Conservation (phyloP, 805 yeast species). For the Candida silvicultrix region DNA sequence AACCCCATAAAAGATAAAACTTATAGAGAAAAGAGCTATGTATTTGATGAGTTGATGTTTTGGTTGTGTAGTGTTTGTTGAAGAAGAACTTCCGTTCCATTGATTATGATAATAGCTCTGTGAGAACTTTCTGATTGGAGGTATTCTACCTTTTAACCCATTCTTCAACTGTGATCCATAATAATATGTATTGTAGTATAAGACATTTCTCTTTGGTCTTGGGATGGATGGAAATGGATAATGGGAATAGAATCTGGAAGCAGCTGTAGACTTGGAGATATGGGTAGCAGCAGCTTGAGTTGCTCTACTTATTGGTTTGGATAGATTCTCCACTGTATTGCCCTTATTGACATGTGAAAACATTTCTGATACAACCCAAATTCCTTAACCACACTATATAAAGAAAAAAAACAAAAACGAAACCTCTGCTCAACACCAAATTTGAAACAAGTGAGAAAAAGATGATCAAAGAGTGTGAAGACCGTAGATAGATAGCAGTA, state of each 20-base stretch:
- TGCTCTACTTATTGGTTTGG: conserved; percentile 4
- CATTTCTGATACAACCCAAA: conserved; percentile 4
- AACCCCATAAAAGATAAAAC: conserved; percentile 22
- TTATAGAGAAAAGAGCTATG: conserved; percentile 22
- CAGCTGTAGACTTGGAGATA: conserved; percentile 2
- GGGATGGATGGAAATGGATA: conserved; percentile 49
- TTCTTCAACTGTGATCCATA: conserved; percentile 29
- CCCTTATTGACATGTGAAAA: conserved; percentile 17
- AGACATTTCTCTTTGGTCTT: conserved; percentile 46
- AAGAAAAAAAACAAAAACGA: neutral
- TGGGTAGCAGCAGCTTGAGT: conserved; percentile 2
- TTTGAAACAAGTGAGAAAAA: neutral
- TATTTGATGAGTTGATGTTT: conserved; percentile 20
- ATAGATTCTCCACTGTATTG: conserved; percentile 4
- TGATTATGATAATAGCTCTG: conserved; percentile 13
- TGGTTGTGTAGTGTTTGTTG: conserved; percentile 8
- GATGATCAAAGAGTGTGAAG: neutral
- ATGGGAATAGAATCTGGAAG: conserved; percentile 15
- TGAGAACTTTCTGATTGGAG: conserved; percentile 21
- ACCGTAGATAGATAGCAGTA: neutral
- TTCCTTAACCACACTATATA: neutral
- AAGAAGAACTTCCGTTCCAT: conserved; percentile 16
- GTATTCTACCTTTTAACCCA: conserved; percentile 22
- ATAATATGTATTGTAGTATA: conserved; percentile 37
- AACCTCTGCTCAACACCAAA: neutral